Evolutionary conservation across 371 early-diverging fungal genomes (phyloP).

Genomic region (Batkoa obscura): DNA sequence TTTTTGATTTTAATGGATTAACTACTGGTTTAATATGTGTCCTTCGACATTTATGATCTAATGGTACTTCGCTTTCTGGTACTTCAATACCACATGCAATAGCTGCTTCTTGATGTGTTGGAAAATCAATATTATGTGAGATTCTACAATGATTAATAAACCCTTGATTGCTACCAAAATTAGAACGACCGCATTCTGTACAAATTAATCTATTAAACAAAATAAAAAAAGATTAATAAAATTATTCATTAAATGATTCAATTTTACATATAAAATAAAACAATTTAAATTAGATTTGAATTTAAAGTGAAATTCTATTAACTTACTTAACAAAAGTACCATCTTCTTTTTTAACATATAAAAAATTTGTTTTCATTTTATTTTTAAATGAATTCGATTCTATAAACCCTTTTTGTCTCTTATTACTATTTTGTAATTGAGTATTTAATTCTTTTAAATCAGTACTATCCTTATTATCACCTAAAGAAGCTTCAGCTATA

Average conservation of each 20-base stretch:
- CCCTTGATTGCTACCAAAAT: conserved; percentile 48
- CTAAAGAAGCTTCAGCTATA: not conserved
- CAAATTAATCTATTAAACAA: not conserved
- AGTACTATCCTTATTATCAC: not conserved
- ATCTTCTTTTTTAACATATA: not conserved
- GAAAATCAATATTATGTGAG: conserved; percentile 37
- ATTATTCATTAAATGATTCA: not conserved
- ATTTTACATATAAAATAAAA: not conserved
- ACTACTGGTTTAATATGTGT: not conserved
- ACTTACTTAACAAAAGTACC: not conserved
- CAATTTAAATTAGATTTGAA: not conserved
- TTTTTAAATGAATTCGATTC: not conserved
- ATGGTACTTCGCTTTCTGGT: conserved; percentile 4
- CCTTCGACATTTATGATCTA: not conserved
- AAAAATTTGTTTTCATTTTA: not conserved
- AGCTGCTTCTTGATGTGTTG: conserved; percentile 40
- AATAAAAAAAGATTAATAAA: too few species aligned
- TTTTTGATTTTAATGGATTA: not conserved
- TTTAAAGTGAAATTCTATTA: too few species aligned
- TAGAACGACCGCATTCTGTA: conserved; percentile 21
- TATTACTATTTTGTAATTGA: not conserved
- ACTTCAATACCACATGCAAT: conserved; percentile 39
- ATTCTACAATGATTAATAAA: conserved; percentile 58
- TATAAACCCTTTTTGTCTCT: not conserved
- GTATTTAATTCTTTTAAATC: not conserved